Evolutionary conservation across 257 asterid genomes (phyloP), one percentile per base, ranked within the genome.

Genomic region (Salvia splendens): DNA sequence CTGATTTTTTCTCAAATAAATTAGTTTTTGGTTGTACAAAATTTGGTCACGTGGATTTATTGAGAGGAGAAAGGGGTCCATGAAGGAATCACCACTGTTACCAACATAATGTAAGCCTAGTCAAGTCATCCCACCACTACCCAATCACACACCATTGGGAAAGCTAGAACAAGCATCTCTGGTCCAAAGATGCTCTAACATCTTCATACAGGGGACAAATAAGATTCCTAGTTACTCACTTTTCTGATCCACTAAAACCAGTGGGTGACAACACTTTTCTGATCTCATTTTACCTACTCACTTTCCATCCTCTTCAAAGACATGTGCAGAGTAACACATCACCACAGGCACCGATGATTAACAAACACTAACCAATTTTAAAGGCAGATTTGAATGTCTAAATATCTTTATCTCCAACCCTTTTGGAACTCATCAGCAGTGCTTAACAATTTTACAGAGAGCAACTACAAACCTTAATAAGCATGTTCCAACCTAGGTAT

Each of bases 181-280:
- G 6, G 64, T 59, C 69, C 75, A 42, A 67, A 81, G 75, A 77
- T 78, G 84, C 80, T 32, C 46, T 62, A 69, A 75, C 61, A 76
- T 80, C 83, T 75, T 74, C 72, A 65, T 68, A 78, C 20, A 71
- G 70, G 71, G 67, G 73, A 79, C 80, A 73, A 70, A 71, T 41
- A 75, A 80, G 89, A 89, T 83, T 80, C 88, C 83, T 78, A 73
- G 74, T 80, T 73, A 65, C 81, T 82, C 81, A 33, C 68, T 78
- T 73, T 81, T 83, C 72, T 15, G 14, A 61, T 73, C 73, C 70
- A 67, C 63, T 67, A 41, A 57, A 64, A 47, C 32, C 77, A 24
- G 30, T 24, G 1, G 30, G 30, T 24, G 30, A 52, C 69, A 64
- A 64, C 42, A 61, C 67, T 61, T 43, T 43, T 28, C 45, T 16